Percentiles rank a stretch among this genome's conserved stretches.
Conservation (phyloP, 257 asterid species). For the Jasminum sambac region DNA sequence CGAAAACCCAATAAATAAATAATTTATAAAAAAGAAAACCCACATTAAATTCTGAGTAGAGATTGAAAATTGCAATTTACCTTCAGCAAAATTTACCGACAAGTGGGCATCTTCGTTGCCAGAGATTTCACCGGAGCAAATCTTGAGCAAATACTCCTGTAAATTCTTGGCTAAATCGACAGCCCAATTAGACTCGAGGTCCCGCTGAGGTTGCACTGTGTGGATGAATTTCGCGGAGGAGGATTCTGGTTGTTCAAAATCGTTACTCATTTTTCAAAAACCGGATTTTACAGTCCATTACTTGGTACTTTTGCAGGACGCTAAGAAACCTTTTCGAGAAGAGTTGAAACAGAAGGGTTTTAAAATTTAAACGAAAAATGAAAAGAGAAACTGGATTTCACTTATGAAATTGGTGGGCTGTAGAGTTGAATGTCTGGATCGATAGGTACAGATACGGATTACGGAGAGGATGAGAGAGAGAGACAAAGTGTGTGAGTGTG, state of each 20-base stretch:
- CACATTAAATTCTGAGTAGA: background rate
- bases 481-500: background rate
- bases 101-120: constrained; percentile 46
- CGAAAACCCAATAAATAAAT: constrained; percentile 4
- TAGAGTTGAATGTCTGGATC: background rate
- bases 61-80: constrained; percentile 25
- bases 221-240: constrained; percentile 55
- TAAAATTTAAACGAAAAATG: background rate
- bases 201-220: constrained; percentile 71
- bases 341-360: background rate
- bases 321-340: background rate
- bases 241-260: constrained; percentile 44
- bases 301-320: background rate
- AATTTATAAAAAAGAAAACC: background rate
- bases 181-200: constrained; percentile 86
- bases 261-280: constrained; percentile 41
- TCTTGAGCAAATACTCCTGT: constrained; percentile 76
- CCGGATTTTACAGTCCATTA: background rate
- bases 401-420: background rate
- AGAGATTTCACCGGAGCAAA: constrained; percentile 81
- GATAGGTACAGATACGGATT: background rate
- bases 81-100: constrained; percentile 85
- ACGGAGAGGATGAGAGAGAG: background rate
- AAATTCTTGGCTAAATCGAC: constrained; percentile 85
- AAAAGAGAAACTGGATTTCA: background rate